A percentile compares a stretch with the other conserved stretches of the same genome.
phyloP scores from a whole-genome alignment of 257 asterid species.

The Solanum lignicaule region DNA sequence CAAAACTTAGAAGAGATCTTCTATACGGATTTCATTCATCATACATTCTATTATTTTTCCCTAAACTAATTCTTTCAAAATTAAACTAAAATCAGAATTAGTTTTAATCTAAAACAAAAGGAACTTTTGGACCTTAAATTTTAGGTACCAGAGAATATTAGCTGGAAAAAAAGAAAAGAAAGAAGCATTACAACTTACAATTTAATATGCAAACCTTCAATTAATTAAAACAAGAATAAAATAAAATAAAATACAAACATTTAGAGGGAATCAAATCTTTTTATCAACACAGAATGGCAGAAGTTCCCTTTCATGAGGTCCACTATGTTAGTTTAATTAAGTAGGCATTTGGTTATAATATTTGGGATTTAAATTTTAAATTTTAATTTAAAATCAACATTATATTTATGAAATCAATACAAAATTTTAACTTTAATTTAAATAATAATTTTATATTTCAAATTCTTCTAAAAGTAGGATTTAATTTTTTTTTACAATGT shows the following conservation, averaged over 20 bases:
- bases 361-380: neutral
- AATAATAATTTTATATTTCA: neutral
- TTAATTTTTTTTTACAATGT: neutral
- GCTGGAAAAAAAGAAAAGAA: neutral
- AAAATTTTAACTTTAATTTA: neutral
- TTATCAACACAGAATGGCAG: neutral
- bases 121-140: neutral
- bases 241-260: neutral
- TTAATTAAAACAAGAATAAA: neutral
- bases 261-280: neutral
- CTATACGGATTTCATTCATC: neutral
- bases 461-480: neutral
- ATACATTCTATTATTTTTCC: neutral
- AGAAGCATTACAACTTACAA: neutral
- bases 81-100: neutral
- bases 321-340: neutral
- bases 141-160: neutral
- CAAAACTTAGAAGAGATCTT: neutral
- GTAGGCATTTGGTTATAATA: neutral
- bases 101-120: neutral
- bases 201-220: neutral
- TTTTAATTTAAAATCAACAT: neutral
- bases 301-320: neutral
- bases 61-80: neutral
- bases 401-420: too few relatives aligned